phyloP scores from a whole-genome alignment of 73 alveolate species.

The Paramecium pentaurelia region DNA sequence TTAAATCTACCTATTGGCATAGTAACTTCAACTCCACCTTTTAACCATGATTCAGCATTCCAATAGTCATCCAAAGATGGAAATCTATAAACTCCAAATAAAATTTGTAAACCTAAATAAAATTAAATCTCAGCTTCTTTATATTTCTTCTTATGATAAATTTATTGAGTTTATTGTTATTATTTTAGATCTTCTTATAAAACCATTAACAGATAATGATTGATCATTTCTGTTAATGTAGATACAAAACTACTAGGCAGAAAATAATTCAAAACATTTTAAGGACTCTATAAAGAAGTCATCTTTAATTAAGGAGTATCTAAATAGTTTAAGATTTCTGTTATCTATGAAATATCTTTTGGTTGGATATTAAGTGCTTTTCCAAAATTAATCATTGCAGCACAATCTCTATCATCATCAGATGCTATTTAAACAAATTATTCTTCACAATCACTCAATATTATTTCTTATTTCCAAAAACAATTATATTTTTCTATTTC shows the following conservation, averaged over 20 bases:
- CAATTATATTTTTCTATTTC: conserved; percentile 7
- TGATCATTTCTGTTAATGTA: neutral
- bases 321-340: neutral
- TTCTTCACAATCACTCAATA: neutral
- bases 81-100: neutral
- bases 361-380: neutral
- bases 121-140: neutral
- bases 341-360: neutral
- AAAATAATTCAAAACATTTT: neutral
- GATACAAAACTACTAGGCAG: neutral
- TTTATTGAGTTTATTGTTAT: neutral
- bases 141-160: neutral
- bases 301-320: neutral
- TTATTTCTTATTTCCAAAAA: neutral
- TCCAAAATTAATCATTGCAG: neutral
- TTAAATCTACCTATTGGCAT: neutral
- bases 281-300: neutral
- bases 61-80: neutral
- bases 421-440: neutral
- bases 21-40: neutral
- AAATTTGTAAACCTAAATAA: neutral
- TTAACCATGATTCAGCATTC: neutral
- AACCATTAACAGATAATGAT: neutral
- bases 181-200: neutral
- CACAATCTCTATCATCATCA: neutral